Conservation (phyloP, 345 rosid species). For the Citrus glauca region DNA sequence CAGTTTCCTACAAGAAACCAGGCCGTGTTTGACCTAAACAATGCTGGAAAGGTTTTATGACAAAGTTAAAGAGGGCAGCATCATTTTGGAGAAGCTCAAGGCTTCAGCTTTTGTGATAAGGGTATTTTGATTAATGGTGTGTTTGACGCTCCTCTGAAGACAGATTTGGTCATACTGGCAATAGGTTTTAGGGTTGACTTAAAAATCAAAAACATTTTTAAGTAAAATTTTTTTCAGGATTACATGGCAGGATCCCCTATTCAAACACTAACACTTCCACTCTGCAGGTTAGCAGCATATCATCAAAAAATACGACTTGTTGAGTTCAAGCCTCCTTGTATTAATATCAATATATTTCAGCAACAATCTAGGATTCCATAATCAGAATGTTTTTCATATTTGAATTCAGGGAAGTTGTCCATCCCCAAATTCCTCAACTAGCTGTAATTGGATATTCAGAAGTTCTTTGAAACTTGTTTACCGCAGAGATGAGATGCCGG, state of each 20-base stretch:
- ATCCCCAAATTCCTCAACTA: slow-evolving; percentile 36
- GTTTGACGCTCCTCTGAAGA: slow-evolving; percentile 7
- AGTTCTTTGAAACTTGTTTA: slow-evolving; percentile 30
- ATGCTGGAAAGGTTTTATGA: slow-evolving; percentile 30
- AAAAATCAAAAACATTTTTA: slow-evolving; percentile 32
- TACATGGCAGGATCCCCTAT: slow-evolving; percentile 21
- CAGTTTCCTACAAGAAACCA: slow-evolving; percentile 25
- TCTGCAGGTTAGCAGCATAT: slow-evolving; percentile 30
- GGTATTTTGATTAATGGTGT: slow-evolving; percentile 28
- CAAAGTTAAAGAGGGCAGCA: slow-evolving; percentile 42
- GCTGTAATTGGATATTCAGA: slow-evolving; percentile 43
- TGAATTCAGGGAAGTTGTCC: slow-evolving; percentile 34
- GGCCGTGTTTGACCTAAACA: slow-evolving; percentile 21
- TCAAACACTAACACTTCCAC: slow-evolving; percentile 25
- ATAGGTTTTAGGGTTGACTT: slow-evolving; percentile 38
- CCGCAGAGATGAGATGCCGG: slow-evolving; percentile 37
- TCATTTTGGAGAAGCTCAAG: slow-evolving; percentile 35
- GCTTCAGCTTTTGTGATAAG: slow-evolving; percentile 26
- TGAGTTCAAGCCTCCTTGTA: neutral
- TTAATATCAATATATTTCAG: neutral
- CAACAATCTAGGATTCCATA: neutral
- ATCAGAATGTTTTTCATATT: neutral
- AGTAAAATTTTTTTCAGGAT: slow-evolving; percentile 12
- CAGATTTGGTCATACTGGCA: slow-evolving; percentile 33
- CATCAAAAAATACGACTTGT: neutral